A percentile compares a stretch with the other conserved stretches of the same genome.
Evolutionary conservation across 139 green algal genomes (phyloP).

Genomic region (Ettlia oleoabundans): DNA sequence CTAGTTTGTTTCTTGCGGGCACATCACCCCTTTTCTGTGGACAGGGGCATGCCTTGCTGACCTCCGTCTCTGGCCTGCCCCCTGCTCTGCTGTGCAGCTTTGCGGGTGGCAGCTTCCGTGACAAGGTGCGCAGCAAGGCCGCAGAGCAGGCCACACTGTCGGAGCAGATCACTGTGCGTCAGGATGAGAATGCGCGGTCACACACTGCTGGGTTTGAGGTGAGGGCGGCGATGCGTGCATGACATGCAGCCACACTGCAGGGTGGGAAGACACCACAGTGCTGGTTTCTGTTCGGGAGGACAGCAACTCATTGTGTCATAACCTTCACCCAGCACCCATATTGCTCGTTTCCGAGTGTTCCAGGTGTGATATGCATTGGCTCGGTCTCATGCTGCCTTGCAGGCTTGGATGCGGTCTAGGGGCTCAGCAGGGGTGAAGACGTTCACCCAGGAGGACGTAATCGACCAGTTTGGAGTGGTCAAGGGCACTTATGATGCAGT

Average conservation of each 20-base stretch:
- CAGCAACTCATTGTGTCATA: too few species aligned
- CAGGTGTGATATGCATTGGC: too few species aligned
- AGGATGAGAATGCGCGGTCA: conserved; percentile 51
- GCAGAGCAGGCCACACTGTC: conserved; percentile 51
- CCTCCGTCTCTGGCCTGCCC: background rate
- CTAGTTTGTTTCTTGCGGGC: background rate
- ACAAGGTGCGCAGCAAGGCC: conserved; percentile 46
- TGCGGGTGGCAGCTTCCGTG: conserved; percentile 33
- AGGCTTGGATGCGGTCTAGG: conserved; percentile 84
- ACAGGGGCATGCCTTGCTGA: background rate
- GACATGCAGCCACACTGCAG: background rate
- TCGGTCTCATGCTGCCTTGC: too few species aligned
- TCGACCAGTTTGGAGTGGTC: conserved; percentile 75
- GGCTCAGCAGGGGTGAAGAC: conserved; percentile 54
- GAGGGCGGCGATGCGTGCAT: background rate
- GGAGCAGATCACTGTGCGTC: conserved; percentile 76
- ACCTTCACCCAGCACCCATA: too few species aligned
- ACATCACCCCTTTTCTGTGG: background rate
- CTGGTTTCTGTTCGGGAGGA: too few species aligned
- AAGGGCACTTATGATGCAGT: conserved; percentile 78
- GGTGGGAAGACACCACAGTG: too few species aligned
- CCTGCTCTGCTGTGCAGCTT: background rate
- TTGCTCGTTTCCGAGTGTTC: too few species aligned
- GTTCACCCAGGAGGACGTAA: conserved; percentile 74
- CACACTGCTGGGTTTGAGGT: conserved; percentile 83